Percentiles rank a stretch among this genome's conserved stretches.
Evolutionary conservation across 805 yeast genomes (phyloP).

Genomic region (Starmerella bacillaris): DNA sequence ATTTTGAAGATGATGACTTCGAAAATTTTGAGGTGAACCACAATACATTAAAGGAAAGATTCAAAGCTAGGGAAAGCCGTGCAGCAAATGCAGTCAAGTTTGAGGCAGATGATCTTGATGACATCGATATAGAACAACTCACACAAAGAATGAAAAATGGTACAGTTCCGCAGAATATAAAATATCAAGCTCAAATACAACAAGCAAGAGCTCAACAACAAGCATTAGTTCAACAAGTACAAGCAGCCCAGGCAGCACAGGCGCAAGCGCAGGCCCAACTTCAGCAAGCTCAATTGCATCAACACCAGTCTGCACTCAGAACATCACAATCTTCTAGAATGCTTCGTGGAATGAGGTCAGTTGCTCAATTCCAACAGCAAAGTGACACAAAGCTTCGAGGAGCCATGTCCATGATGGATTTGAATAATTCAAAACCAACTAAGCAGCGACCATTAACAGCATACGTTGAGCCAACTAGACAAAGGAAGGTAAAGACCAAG

Average conservation of each 20-base stretch:
- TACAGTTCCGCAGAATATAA: slow-evolving; percentile 15
- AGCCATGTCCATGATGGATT: slow-evolving; percentile 14
- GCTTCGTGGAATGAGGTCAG: slow-evolving; percentile 15
- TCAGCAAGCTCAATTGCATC: too few relatives aligned
- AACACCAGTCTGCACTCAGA: not conserved
- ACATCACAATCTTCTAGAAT: slow-evolving; percentile 7
- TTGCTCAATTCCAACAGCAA: slow-evolving; percentile 15
- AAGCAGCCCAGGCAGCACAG: too few relatives aligned
- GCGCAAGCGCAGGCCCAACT: too few relatives aligned
- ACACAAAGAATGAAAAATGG: slow-evolving; percentile 11
- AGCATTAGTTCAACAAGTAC: too few relatives aligned
- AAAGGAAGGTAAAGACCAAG: not conserved
- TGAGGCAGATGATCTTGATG: slow-evolving; percentile 13
- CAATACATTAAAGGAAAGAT: slow-evolving; percentile 8
- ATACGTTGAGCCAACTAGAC: slow-evolving; percentile 13
- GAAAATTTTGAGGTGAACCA: slow-evolving; percentile 8
- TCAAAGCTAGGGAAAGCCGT: slow-evolving; percentile 9
- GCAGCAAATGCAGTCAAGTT: slow-evolving; percentile 10
- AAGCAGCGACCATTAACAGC: slow-evolving; percentile 16
- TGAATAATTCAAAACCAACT: slow-evolving; percentile 1
- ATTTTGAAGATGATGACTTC: slow-evolving; percentile 11
- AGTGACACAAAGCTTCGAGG: slow-evolving; percentile 6
- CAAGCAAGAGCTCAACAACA: too few relatives aligned
- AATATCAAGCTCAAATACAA: slow-evolving; percentile 9
- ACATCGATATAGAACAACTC: slow-evolving; percentile 14